These are phyloP conservation scores for Coriaria nepalensis DNA, from an alignment of 306 rosid genomes.

Conservation along the genomic window DNA sequence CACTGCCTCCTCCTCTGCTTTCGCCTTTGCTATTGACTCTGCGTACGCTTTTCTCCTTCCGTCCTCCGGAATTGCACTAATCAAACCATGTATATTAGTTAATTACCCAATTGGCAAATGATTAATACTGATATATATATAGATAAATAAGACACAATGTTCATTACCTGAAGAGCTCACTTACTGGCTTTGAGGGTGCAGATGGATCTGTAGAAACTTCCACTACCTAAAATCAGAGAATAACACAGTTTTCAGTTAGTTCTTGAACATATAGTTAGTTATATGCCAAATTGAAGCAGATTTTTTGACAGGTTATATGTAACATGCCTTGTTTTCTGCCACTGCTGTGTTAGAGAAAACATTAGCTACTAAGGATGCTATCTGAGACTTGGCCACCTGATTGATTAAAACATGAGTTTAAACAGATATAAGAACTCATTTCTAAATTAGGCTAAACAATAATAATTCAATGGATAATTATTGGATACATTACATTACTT, in stretches of 20 bases:
- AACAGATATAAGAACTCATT: not conserved
- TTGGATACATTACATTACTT: conserved; percentile 99
- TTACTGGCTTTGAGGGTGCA: conserved; percentile 57
- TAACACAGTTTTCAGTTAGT: not conserved
- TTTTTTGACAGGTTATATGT: not conserved
- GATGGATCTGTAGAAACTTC: conserved; percentile 53
- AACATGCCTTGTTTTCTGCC: conserved; percentile 80
- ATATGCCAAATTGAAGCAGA: no score
- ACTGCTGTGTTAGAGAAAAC: conserved; percentile 85
- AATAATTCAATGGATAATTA: conserved; percentile 23
- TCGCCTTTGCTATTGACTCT: conserved; percentile 42
- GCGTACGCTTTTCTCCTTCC: conserved; percentile 79
- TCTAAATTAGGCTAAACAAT: not conserved
- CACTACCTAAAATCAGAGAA: conserved; percentile 43
- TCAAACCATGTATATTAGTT: not conserved
- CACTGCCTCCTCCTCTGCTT: conserved; percentile 73
- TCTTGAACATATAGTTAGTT: not conserved
- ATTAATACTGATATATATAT: not conserved
- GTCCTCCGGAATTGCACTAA: conserved; percentile 73
- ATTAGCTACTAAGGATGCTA: conserved; percentile 71
- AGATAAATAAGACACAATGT: conserved; percentile 6
- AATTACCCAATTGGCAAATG: not conserved
- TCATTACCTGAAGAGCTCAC: conserved; percentile 66
- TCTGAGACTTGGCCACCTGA: conserved; percentile 69
- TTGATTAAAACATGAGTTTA: not conserved